These are phyloP conservation scores for Hypomontagnella submonticulosa DNA, from an alignment of 495 filamentous ascomycete species.

Conservation along the genomic window DNA sequence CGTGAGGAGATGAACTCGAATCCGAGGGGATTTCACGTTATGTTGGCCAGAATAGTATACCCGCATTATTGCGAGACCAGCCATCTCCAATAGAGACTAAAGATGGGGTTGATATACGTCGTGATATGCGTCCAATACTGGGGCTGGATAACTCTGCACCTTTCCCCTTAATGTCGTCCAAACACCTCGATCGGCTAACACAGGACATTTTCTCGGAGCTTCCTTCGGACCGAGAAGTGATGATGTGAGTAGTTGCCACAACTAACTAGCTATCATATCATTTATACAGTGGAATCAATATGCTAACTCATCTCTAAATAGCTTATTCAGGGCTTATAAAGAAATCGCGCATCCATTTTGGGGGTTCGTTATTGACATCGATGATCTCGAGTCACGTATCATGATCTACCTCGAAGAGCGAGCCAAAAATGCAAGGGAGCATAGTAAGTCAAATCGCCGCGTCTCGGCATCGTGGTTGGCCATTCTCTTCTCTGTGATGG, in stretches of 20 bases:
- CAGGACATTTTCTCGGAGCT: conserved; percentile 76
- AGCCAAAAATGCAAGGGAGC: conserved; percentile 62
- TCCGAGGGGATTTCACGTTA: conserved; percentile 71
- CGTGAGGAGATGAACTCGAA: conserved; percentile 67
- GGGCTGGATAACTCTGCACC: conserved; percentile 87
- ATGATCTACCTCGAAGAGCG: conserved; percentile 75
- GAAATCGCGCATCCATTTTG: conserved; percentile 83
- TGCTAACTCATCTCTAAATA: conserved; percentile 44
- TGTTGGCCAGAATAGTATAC: conserved; percentile 73
- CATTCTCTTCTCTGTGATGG: conserved; percentile 80
- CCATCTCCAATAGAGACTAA: conserved; percentile 58
- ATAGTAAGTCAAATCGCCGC: conserved; percentile 60
- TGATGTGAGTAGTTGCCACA: conserved; percentile 55
- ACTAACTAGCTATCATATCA: conserved; percentile 18
- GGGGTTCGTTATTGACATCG: conserved; percentile 78
- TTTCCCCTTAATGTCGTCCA: conserved; percentile 82
- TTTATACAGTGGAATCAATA: not conserved
- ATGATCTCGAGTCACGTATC: conserved; percentile 71
- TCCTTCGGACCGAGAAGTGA: conserved; percentile 68
- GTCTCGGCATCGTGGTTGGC: conserved; percentile 76
- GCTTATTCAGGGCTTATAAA: conserved; percentile 77
- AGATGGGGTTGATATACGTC: conserved; percentile 61
- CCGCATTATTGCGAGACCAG: conserved; percentile 73
- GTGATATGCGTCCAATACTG: conserved; percentile 80
- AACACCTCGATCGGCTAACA: conserved; percentile 74